A percentile compares a stretch with the other conserved stretches of the same genome.
These are phyloP conservation scores for Rhodotorula sp. DNA, from an alignment of 1,284 basidiomycete species.

Conservation along the genomic window DNA sequence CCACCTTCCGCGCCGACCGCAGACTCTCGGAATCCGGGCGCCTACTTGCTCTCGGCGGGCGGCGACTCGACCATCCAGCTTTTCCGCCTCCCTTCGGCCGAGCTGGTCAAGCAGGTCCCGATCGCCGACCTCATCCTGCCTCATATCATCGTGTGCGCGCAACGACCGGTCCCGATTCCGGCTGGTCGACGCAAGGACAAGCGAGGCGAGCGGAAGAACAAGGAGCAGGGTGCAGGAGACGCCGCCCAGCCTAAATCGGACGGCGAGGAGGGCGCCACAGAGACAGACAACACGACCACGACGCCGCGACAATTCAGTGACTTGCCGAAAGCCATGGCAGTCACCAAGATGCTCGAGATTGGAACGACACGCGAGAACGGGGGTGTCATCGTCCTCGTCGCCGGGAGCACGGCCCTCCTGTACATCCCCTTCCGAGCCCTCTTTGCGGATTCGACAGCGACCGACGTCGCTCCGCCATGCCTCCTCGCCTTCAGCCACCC, in stretches of 20 bases:
- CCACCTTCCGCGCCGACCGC: not conserved
- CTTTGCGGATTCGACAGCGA: slow-evolving; percentile 4
- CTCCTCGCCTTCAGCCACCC: slow-evolving; percentile 36
- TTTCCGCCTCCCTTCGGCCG: slow-evolving; percentile 58
- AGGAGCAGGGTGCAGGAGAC: slow-evolving; percentile 11
- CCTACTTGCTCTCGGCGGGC: slow-evolving; percentile 73
- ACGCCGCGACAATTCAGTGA: slow-evolving; percentile 2
- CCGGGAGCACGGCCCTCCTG: slow-evolving; percentile 37
- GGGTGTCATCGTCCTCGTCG: slow-evolving; percentile 29
- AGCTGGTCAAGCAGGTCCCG: slow-evolving; percentile 14
- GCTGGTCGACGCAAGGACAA: slow-evolving; percentile 25
- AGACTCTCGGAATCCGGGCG: slow-evolving; percentile 1
- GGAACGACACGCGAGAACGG: slow-evolving; percentile 17
- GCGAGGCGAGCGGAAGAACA: slow-evolving; percentile 20
- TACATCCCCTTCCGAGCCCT: slow-evolving; percentile 33
- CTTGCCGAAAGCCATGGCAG: slow-evolving; percentile 28
- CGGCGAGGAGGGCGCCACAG: not conserved
- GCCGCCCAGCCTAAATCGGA: not conserved
- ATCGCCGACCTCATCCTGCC: slow-evolving; percentile 27
- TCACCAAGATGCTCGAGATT: slow-evolving; percentile 38
- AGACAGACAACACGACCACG: slow-evolving; percentile 3
- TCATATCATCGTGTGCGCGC: slow-evolving; percentile 29
- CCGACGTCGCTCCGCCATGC: slow-evolving; percentile 5
- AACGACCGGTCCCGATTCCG: slow-evolving; percentile 18
- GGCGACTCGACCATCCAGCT: slow-evolving; percentile 73